A percentile compares a stretch with the other conserved stretches of the same genome.
Conservation (phyloP, 2,329 filamentous ascomycete genomes). For the Dactylellina leptospora region DNA sequence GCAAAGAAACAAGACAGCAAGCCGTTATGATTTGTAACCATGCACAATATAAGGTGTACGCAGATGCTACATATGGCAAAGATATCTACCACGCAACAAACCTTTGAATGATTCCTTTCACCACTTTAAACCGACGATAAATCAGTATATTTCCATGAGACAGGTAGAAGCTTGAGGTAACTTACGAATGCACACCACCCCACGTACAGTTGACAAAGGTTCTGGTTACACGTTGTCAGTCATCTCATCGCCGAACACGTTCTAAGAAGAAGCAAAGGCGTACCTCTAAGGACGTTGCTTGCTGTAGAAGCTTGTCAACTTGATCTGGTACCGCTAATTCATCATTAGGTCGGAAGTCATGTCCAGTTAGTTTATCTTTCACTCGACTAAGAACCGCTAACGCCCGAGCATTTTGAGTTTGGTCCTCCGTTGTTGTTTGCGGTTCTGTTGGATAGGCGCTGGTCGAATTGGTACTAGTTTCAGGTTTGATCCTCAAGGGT, state of each 20-base stretch:
- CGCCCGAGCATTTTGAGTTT: conserved; percentile 78
- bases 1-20: too few relatives aligned
- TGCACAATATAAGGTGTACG: too few relatives aligned
- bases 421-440: conserved; percentile 24
- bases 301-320: conserved; percentile 91
- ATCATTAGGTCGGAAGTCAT: conserved; percentile 86
- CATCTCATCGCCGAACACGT: not conserved
- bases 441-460: conserved; percentile 23
- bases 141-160: too few relatives aligned
- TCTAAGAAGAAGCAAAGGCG: not conserved
- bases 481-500: conserved; percentile 14
- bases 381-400: conserved; percentile 90
- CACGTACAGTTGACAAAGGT: conserved; percentile 47
- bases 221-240: conserved; percentile 28
- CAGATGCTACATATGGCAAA: too few relatives aligned
- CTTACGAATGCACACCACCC: conserved; percentile 53
- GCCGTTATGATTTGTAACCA: too few relatives aligned
- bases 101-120: too few relatives aligned
- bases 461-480: conserved; percentile 21
- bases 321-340: conserved; percentile 86
- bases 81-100: too few relatives aligned
- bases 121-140: too few relatives aligned
- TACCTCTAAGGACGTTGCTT: conserved; percentile 88
- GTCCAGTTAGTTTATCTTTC: conserved; percentile 92
- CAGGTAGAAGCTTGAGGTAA: too few relatives aligned